Evolutionary conservation across 495 filamentous ascomycete genomes (phyloP).

Genomic region (Neurospora sp.): DNA sequence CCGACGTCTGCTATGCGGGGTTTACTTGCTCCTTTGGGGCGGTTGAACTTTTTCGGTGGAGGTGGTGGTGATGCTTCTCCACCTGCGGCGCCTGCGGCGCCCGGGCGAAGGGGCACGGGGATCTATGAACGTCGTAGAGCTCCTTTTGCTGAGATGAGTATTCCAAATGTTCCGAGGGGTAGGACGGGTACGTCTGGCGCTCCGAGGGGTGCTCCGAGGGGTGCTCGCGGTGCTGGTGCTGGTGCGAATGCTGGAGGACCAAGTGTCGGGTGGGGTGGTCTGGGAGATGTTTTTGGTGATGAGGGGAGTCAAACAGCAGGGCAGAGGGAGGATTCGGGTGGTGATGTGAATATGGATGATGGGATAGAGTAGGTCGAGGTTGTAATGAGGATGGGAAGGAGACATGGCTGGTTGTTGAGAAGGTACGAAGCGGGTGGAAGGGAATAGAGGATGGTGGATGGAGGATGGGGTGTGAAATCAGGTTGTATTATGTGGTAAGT

Average conservation of each 20-base stretch:
- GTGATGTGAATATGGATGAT: background rate
- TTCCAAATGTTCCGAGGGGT: background rate
- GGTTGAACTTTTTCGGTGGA: background rate
- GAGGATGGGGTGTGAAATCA: background rate
- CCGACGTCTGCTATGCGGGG: background rate
- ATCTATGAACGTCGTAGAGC: background rate
- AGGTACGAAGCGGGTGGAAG: background rate
- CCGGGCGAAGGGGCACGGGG: background rate
- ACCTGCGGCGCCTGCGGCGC: background rate
- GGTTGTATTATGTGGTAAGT: background rate
- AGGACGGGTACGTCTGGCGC: no score
- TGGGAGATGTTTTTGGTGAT: background rate
- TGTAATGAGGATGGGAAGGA: background rate
- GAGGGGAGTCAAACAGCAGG: background rate
- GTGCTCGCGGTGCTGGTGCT: background rate
- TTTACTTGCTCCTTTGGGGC: background rate
- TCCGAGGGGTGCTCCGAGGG: background rate
- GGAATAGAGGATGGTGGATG: background rate
- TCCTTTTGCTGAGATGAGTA: background rate
- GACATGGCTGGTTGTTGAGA: background rate
- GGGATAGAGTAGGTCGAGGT: background rate
- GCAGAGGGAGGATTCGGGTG: background rate
- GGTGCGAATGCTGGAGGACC: background rate
- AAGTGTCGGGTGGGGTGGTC: background rate
- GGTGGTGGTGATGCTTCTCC: background rate